Evolutionary conservation across 345 rosid genomes (phyloP).

Genomic region (Theobroma cacao): DNA sequence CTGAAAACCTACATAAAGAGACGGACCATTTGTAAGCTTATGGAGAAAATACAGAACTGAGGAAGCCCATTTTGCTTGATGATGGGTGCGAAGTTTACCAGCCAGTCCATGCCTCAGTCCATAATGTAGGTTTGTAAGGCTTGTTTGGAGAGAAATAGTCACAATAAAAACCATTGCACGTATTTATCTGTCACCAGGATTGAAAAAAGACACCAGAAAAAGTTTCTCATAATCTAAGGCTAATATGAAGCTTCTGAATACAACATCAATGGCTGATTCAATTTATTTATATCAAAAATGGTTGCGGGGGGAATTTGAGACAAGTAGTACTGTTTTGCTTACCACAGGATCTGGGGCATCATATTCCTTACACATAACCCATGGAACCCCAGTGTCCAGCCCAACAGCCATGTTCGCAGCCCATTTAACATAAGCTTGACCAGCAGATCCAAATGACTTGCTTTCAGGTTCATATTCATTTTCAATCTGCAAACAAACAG

Average conservation of each 20-base stretch:
- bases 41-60: neutral
- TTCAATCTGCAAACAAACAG: slow-evolving; percentile 43
- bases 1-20: slow-evolving; percentile 46
- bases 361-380: slow-evolving; percentile 77
- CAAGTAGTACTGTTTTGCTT: neutral
- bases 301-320: too few relatives aligned
- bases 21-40: neutral
- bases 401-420: slow-evolving; percentile 65
- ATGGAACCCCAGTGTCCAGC: slow-evolving; percentile 61
- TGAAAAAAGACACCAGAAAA: neutral
- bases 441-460: slow-evolving; percentile 43
- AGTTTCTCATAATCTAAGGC: neutral
- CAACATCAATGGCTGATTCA: slow-evolving; percentile 1
- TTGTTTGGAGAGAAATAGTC: slow-evolving; percentile 63
- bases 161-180: slow-evolving; percentile 72
- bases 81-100: slow-evolving; percentile 33
- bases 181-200: slow-evolving; percentile 49
- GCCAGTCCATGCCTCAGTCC: slow-evolving; percentile 81
- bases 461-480: slow-evolving; percentile 59
- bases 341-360: slow-evolving; percentile 81
- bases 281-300: neutral
- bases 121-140: slow-evolving; percentile 58
- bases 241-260: neutral
- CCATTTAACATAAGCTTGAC: slow-evolving; percentile 58
- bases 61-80: neutral